Percentiles rank a stretch among this genome's conserved stretches.
phyloP scores from a whole-genome alignment of 345 rosid species.

The Orychophragmus violaceus region DNA sequence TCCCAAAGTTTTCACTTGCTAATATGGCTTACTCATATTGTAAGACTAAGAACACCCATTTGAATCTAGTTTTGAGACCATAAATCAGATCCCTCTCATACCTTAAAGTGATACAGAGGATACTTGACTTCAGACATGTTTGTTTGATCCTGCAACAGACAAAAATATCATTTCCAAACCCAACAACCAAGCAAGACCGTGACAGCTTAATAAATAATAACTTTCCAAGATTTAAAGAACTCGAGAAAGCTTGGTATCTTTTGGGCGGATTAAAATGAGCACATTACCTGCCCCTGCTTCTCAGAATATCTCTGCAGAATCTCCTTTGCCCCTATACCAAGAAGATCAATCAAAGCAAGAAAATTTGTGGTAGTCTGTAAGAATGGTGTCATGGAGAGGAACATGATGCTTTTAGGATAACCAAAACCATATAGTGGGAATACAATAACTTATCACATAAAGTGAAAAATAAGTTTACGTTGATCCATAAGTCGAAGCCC shows the following conservation, averaged over 20 bases:
- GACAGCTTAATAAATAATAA: background rate
- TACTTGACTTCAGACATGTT: slow-evolving; percentile 78
- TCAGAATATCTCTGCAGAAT: slow-evolving; percentile 67
- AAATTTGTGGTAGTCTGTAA: background rate
- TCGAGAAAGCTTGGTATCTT: slow-evolving; percentile 68
- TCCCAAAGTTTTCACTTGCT: too few relatives aligned
- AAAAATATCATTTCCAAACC: background rate
- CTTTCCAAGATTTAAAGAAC: too few relatives aligned
- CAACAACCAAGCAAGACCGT: background rate
- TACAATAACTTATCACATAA: background rate
- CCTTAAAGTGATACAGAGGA: too few relatives aligned
- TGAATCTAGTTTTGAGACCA: background rate
- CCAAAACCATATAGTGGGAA: background rate
- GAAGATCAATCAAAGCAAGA: background rate
- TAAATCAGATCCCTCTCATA: too few relatives aligned
- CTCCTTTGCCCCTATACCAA: too few relatives aligned
- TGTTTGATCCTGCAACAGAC: slow-evolving; percentile 67
- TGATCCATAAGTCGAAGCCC: too few relatives aligned
- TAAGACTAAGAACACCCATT: background rate
- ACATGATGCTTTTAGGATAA: background rate
- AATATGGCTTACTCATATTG: background rate
- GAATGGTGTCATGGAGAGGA: background rate
- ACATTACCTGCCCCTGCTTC: slow-evolving; percentile 81
- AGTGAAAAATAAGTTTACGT: too few relatives aligned
- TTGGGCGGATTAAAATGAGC: slow-evolving; percentile 60